Conservation (phyloP, 768 basidiomycete species). For the Auricularia sp. region DNA sequence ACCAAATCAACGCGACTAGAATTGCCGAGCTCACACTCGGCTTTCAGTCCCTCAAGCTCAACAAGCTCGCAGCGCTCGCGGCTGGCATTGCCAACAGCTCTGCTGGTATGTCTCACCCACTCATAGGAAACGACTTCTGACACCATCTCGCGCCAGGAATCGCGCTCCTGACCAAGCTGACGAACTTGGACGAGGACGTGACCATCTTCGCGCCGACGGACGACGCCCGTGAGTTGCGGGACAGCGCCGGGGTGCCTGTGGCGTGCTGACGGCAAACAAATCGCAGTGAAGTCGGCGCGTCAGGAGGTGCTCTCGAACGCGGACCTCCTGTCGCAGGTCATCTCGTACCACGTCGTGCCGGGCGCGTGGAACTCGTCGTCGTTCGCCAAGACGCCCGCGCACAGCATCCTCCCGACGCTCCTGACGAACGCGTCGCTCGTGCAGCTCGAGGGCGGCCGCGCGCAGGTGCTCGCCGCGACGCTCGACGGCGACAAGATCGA, state of each 20-base stretch:
- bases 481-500: constrained; percentile 30
- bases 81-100: constrained; percentile 34
- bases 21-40: constrained; percentile 26
- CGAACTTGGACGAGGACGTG: constrained; percentile 23
- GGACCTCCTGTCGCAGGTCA: constrained; percentile 33
- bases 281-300: constrained; percentile 22
- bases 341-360: constrained; percentile 49
- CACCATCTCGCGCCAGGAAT: constrained; percentile 9
- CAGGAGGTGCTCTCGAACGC: constrained; percentile 24
- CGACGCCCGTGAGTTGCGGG: constrained; percentile 35
- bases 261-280: background rate
- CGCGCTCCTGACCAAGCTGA: background rate
- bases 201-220: constrained; percentile 53
- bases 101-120: constrained; percentile 35
- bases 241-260: background rate
- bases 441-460: constrained; percentile 45
- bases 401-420: constrained; percentile 57
- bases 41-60: constrained; percentile 32
- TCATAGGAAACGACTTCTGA: constrained; percentile 18
- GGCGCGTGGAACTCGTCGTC: constrained; percentile 33
- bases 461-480: constrained; percentile 47
- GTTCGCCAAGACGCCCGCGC: constrained; percentile 40
- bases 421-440: constrained; percentile 41
- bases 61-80: constrained; percentile 31
- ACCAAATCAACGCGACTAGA: constrained; percentile 17